Base-by-base conservation (phyloP, 371 early-diverging fungal genomes). In the Blastocladiella emersonii region DNA sequence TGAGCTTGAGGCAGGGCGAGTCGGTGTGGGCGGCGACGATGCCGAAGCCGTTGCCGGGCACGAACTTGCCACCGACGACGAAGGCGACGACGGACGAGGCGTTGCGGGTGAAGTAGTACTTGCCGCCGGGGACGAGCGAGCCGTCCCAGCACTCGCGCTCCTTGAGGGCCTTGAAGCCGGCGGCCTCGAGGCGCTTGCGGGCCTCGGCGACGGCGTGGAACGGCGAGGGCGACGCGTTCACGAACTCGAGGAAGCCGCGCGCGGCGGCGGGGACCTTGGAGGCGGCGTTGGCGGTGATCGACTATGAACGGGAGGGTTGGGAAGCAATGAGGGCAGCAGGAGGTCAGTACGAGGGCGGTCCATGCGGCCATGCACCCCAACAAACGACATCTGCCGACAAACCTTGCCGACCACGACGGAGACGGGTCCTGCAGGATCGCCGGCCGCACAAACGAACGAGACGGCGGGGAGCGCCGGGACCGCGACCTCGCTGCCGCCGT, bases 21-120 rank as follows among this genome's bases (percentile, higher is more conserved):
- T 98, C 98, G 27, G 93, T 93, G 68, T 98, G 98, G 7, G 98
- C 95, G 34, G 89, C 98, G 17, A 95, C 78, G 43, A 95, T 88
- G 32, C 87, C 80, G 65, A 95, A 81, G 0, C 93, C 45, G 32
- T 51, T 51, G 34, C 53, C 53, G 32, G 53, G 53, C 53, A 30
- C 8, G 53, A 30, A 88, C 68, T 84, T 72, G 56, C 91, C 91
- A 62, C 95, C 95, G 35, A 95, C 88, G 17, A 87, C 87, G 75
- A 98, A 96, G 5, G 95, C 96, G 60, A 96, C 84, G 51, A 98
- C 80, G 15, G 90, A 83, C 23, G 87, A 86, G 45, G 83, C 84
- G 75, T 96, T 95, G 64, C 95, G 83, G n/a, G 95, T 95, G 72
- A 92, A 93, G 67, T 81, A 97, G 79, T 95, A 95, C 65, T 88